Evolutionary conservation across 257 asterid species (phyloP), one percentile per base, ranked within the genome.

Genomic region (Jacaranda mimosifolia): DNA sequence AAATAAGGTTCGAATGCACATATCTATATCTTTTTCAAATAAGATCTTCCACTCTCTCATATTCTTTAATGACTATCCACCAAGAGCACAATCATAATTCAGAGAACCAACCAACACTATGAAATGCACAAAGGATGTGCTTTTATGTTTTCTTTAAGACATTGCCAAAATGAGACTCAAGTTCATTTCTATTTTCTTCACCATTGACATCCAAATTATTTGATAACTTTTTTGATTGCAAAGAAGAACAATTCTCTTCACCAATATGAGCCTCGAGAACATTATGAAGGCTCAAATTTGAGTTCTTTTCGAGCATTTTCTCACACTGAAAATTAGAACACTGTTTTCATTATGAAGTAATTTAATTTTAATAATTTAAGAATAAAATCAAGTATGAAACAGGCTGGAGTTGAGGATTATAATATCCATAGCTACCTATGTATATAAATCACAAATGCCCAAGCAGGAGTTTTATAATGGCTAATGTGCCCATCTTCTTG

Each of bases 11-110:
- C 84, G 92, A 75, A 74, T 88, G 91, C 86, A 93, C 83, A 75
- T 64, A 79, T 79, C 81, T 7, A 77, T 68, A 79, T 92, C 92
- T 26, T 85, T 82, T 58, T 90, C 90, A 60, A 93, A 90, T 64
- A 84, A 64, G 75, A 77, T 68, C 81, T 80, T 93, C 97, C 96
- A n/a, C n/a, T n/a, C n/a, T n/a, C n/a, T n/a, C n/a, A n/a, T n/a
- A n/a, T n/a, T n/a, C n/a, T n/a, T n/a, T n/a, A n/a, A n/a, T n/a
- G n/a, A 90, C 59, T 88, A 89, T 58, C 82, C 88, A 79, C 70
- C 66, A 48, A 71, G 69, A 74, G 82, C 78, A 82, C 72, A 77
- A 72, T 81, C 91, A 76, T 81, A 63, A 78, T 63, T 87, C 58
- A 67, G 73, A 63, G 81, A n/a, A n/a, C n/a, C n/a, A 77, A 58